A percentile compares a stretch with the other conserved stretches of the same genome.
Conservation (phyloP, 306 rosid species). For the Bauhinia variegata region DNA sequence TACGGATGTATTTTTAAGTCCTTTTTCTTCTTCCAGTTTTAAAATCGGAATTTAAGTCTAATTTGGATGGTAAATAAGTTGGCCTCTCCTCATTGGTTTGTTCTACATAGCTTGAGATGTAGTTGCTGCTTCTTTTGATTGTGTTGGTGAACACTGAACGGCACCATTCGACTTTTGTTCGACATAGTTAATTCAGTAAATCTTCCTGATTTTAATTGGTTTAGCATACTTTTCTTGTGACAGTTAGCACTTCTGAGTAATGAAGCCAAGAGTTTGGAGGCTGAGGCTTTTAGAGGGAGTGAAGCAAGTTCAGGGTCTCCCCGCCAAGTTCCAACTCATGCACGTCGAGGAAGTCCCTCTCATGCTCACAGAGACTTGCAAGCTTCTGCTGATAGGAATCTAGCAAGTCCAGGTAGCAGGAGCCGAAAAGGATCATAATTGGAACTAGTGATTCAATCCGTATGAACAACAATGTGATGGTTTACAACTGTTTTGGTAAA, state of each 20-base stretch:
- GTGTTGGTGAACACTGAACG: too few relatives aligned
- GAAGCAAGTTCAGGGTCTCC: slow-evolving; percentile 68
- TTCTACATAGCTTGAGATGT: slow-evolving; percentile 5
- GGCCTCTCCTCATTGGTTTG: slow-evolving; percentile 21
- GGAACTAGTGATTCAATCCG: slow-evolving; percentile 36
- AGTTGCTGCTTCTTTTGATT: too few relatives aligned
- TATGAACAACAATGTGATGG: slow-evolving; percentile 6
- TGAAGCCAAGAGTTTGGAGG: slow-evolving; percentile 52
- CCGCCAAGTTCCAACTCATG: slow-evolving; percentile 57
- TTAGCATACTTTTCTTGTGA: slow-evolving; percentile 5
- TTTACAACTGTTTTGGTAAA: slow-evolving; percentile 40
- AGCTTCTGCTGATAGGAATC: slow-evolving; percentile 42
- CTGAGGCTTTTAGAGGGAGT: slow-evolving; percentile 46
- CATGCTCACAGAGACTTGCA: slow-evolving; percentile 51
- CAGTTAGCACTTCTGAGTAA: slow-evolving; percentile 49
- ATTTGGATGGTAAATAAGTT: slow-evolving; percentile 22
- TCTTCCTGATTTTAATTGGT: slow-evolving; percentile 18
- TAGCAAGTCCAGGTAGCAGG: slow-evolving; percentile 64
- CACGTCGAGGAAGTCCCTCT: slow-evolving; percentile 58
- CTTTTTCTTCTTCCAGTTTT: slow-evolving; percentile 3
- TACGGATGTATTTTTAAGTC: slow-evolving; percentile 3
- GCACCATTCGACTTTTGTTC: too few relatives aligned
- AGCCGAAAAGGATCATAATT: slow-evolving; percentile 65
- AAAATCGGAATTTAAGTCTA: neutral
- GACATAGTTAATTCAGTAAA: neutral